These are phyloP conservation scores for Magnusiomyces ingens DNA, from an alignment of 1,139 yeast genomes.

Conservation along the genomic window DNA sequence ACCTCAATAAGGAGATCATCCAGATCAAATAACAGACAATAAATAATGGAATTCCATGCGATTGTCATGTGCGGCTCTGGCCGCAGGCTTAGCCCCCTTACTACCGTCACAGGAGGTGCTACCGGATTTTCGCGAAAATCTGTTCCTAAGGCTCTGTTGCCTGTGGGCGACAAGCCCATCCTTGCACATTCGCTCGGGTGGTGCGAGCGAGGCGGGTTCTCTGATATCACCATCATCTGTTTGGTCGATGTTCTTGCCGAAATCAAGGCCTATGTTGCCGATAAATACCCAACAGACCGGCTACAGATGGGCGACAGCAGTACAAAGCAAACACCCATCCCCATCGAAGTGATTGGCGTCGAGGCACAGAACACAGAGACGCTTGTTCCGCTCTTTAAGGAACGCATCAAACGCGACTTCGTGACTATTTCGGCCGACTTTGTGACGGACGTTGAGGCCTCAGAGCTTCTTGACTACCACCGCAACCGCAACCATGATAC, in stretches of 20 bases:
- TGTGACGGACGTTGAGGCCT: slow-evolving; percentile 86
- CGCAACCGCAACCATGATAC: slow-evolving; percentile 61
- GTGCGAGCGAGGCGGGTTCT: slow-evolving; percentile 68
- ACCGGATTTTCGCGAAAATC: slow-evolving; percentile 35
- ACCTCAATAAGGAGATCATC: neutral
- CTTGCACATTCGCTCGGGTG: slow-evolving; percentile 81
- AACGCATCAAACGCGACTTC: slow-evolving; percentile 45
- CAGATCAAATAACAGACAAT: neutral
- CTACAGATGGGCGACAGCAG: neutral
- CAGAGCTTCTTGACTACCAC: slow-evolving; percentile 75
- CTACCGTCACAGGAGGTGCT: neutral
- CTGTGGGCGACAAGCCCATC: slow-evolving; percentile 89
- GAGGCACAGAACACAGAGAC: slow-evolving; percentile 52
- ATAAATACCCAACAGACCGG: slow-evolving; percentile 26
- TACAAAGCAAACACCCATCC: slow-evolving; percentile 19
- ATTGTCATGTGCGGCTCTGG: slow-evolving; percentile 87
- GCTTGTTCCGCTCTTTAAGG: slow-evolving; percentile 47
- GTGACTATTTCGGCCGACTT: slow-evolving; percentile 90
- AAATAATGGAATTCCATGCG: slow-evolving; percentile 82
- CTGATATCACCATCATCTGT: slow-evolving; percentile 16
- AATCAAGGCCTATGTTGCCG: slow-evolving; percentile 29
- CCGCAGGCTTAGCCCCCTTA: slow-evolving; percentile 58
- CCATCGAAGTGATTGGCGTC: slow-evolving; percentile 11
- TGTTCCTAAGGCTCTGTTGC: slow-evolving; percentile 74
- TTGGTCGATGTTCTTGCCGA: slow-evolving; percentile 9